Base-by-base conservation (phyloP, 1,139 yeast genomes). In the Saccharomyces hybrid region DNA sequence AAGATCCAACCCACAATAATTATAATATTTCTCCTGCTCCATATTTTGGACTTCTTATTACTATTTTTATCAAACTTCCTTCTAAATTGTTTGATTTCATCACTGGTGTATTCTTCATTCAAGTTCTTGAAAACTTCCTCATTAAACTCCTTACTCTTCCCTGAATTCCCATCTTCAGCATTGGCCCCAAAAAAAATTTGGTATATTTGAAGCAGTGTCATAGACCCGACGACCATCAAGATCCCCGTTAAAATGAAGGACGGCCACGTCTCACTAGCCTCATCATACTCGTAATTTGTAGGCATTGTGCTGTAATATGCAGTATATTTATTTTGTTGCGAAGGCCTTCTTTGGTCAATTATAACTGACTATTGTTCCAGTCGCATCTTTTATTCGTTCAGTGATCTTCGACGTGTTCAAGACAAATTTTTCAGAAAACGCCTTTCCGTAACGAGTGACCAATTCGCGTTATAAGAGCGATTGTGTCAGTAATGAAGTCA, bases 231-330 rank as follows among this genome's bases (percentile, higher is more conserved):
- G 28, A 84, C 80, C 53, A 82, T 78, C 11, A 83, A 70, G 53
- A 87, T 75, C 55, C 90, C 74, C 1, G 98, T 93, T 66, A 88
- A 74, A 55, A 86, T 81, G 67, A 91, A 93, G 70, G 86, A 90
- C 48, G 99, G 99, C 98, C 98, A 93, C 5, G 96, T 90, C 66
- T 89, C 96, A 49, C 93, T 84, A 64, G 84, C 82, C 70, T 90
- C 98, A 73, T 93, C 99, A 71, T 91, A 93, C 57, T 81, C 83
- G 65, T 84, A 84, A 57, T 60, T 67, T 48, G 62, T 62, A 23
- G 71, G 65, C 72, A 69, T 69, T 78, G n/a, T 16, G 8, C 13
- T 38, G 23, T 38, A 38, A 13, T 38, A 38, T 38, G 25, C 25
- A 16, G 16, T 38, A 16, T 38, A 16, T 38, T 8, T 16, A 4